Conservation (phyloP, 768 basidiomycete genomes). For the Calocybe indica region DNA sequence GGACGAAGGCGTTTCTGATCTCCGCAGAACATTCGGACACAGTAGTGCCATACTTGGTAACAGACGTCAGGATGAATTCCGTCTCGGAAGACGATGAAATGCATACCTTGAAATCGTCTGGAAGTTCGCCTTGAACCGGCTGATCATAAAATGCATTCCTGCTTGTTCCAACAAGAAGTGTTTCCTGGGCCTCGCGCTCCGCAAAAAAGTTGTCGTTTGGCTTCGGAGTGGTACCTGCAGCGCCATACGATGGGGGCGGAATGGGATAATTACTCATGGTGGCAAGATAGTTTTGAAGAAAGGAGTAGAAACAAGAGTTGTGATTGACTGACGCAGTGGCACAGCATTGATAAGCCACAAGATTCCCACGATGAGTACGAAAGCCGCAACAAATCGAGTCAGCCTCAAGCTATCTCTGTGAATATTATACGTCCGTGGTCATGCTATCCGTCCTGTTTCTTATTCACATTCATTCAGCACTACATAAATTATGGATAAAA, state of each 20-base stretch:
- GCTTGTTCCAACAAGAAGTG: slow-evolving; percentile 50
- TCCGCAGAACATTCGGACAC: slow-evolving; percentile 74
- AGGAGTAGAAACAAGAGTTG: neutral
- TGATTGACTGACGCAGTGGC: neutral
- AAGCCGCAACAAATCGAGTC: no score
- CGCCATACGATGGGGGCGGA: slow-evolving; percentile 57
- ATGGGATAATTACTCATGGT: slow-evolving; percentile 59
- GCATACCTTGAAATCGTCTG: slow-evolving; percentile 89
- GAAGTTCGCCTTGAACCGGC: slow-evolving; percentile 65
- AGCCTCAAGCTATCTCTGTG: no score
- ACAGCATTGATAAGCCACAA: neutral
- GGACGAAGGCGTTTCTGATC: slow-evolving; percentile 80
- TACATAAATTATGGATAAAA: neutral
- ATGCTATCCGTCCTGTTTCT: no score
- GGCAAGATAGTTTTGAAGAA: slow-evolving; percentile 7
- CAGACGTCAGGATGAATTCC: neutral
- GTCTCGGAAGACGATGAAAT: slow-evolving; percentile 3
- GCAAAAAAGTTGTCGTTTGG: slow-evolving; percentile 19
- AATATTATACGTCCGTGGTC: no score
- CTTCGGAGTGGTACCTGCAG: slow-evolving; percentile 28
- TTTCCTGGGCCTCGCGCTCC: slow-evolving; percentile 38
- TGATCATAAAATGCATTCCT: slow-evolving; percentile 62
- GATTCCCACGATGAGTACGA: no score
- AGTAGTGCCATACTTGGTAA: slow-evolving; percentile 65
- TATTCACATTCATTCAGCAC: no score